Evolutionary conservation across 192 early-diverging fungal genomes (phyloP).

Genomic region (Coemansia brasiliensis): DNA sequence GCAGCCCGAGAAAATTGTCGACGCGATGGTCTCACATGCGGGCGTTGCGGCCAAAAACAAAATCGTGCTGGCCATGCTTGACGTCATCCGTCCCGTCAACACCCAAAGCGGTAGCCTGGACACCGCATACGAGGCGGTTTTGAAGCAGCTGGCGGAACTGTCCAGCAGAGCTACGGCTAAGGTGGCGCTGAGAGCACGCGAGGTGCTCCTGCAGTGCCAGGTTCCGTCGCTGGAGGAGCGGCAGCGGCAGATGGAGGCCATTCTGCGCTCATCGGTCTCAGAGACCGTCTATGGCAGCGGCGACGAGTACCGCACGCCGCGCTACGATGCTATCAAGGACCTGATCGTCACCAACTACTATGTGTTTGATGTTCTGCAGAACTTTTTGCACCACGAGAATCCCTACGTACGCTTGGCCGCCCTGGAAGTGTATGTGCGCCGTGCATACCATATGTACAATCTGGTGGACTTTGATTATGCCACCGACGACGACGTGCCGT

Average conservation of each 20-base stretch:
- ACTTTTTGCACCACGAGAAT: slow-evolving; percentile 89
- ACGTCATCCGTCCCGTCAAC: slow-evolving; percentile 70
- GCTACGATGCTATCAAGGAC: slow-evolving; percentile 76
- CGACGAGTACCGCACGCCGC: slow-evolving; percentile 68
- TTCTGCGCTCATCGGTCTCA: slow-evolving; percentile 72
- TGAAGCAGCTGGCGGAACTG: slow-evolving; percentile 79
- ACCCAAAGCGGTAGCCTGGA: slow-evolving; percentile 64
- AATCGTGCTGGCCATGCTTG: slow-evolving; percentile 75
- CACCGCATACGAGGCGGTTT: slow-evolving; percentile 70
- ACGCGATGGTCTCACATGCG: slow-evolving; percentile 77
- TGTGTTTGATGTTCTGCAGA: slow-evolving; percentile 91
- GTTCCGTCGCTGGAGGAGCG: slow-evolving; percentile 91
- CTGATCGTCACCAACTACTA: slow-evolving; percentile 92
- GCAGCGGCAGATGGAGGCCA: slow-evolving; percentile 76
- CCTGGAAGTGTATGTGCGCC: slow-evolving; percentile 94
- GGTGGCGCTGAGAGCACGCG: slow-evolving; percentile 92
- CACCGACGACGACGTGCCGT: slow-evolving; percentile 61
- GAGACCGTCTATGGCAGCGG: slow-evolving; percentile 78
- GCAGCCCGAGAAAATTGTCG: slow-evolving; percentile 69
- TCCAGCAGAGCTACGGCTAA: slow-evolving; percentile 74
- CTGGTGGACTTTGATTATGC: slow-evolving; percentile 81
- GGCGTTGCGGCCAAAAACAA: slow-evolving; percentile 79
- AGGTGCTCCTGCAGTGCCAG: slow-evolving; percentile 90
- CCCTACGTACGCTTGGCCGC: slow-evolving; percentile 78
- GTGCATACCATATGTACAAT: slow-evolving; percentile 97